Conservation (phyloP, 2,329 filamentous ascomycete species). For the Colletotrichum theobromicola region DNA sequence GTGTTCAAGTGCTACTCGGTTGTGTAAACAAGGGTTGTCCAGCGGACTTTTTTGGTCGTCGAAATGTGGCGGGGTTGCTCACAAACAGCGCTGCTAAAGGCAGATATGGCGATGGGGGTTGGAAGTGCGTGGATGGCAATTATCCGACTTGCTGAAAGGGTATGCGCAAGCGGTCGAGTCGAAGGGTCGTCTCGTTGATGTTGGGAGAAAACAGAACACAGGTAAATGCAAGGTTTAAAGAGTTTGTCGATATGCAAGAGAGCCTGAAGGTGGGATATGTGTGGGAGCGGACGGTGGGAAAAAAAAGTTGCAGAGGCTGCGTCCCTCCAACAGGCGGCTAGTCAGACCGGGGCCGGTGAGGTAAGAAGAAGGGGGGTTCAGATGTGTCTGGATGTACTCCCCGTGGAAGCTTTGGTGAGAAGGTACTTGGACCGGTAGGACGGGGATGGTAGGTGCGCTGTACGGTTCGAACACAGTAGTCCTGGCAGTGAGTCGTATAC, state of each 20-base stretch:
- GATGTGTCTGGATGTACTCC: not conserved
- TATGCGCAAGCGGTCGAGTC: conserved; percentile 20
- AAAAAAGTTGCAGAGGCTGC: conserved; percentile 17
- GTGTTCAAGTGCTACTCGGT: conserved; percentile 1
- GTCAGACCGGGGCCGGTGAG: conserved; percentile 4
- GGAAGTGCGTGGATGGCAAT: not conserved
- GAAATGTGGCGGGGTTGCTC: conserved; percentile 17
- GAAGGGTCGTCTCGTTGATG: conserved; percentile 9
- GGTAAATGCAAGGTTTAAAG: conserved; percentile 16
- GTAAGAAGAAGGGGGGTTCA: not conserved
- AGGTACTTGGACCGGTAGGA: not conserved
- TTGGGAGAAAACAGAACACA: not conserved
- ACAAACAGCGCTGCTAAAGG: conserved; percentile 5
- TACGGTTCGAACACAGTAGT: not conserved
- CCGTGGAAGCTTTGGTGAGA: not conserved
- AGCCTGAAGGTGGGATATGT: conserved; percentile 20
- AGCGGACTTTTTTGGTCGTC: not conserved
- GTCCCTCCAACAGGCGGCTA: not conserved
- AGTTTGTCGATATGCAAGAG: conserved; percentile 21
- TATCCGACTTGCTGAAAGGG: conserved; percentile 18
- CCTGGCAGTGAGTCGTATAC: not conserved
- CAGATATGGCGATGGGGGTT: not conserved
- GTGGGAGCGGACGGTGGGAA: conserved; percentile 4
- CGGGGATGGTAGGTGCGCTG: not conserved
- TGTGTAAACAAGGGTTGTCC: conserved; percentile 16